A percentile compares a stretch with the other conserved stretches of the same genome.
phyloP scores from a whole-genome alignment of 1,284 basidiomycete species.

The Apiotrichum akiyoshidainum region DNA sequence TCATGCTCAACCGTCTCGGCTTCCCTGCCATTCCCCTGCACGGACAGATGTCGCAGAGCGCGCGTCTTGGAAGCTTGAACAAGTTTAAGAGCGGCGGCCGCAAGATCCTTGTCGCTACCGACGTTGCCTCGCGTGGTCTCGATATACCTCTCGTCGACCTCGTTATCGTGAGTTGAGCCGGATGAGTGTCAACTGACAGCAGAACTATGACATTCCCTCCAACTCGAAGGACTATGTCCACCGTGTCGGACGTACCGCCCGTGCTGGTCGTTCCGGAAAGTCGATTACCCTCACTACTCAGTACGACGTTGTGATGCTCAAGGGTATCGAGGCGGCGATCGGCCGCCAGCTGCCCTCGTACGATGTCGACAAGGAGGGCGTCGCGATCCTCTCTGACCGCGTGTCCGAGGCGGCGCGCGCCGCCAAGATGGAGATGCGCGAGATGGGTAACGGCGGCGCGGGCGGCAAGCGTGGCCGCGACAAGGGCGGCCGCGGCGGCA shows the following conservation, averaged over 20 bases:
- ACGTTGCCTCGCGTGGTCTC: conserved; percentile 93
- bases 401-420: conserved; percentile 84
- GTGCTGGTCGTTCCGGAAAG: conserved; percentile 92
- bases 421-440: conserved; percentile 68
- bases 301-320: conserved; percentile 95
- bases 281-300: conserved; percentile 95
- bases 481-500: conserved; percentile 52
- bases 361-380: conserved; percentile 85
- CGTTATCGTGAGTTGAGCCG: conserved; percentile 61
- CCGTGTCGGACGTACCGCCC: conserved; percentile 93
- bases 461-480: conserved; percentile 58
- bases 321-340: conserved; percentile 87
- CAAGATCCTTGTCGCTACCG: conserved; percentile 89
- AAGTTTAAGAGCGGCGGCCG: conserved; percentile 97
- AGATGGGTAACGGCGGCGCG: conserved; percentile 47
- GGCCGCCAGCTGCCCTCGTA: conserved; percentile 91
- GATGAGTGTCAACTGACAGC: not conserved
- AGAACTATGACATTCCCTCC: conserved; percentile 94
- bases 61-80: conserved; percentile 86
- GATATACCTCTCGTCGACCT: conserved; percentile 96
- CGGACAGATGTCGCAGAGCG: conserved; percentile 90
- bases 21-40: conserved; percentile 96
- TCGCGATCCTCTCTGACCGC: conserved; percentile 80
- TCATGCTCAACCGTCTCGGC: conserved; percentile 84
- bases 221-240: conserved; percentile 99